These are phyloP conservation scores for Citrullus amarus DNA, from an alignment of 306 rosid genomes.

Conservation along the genomic window DNA sequence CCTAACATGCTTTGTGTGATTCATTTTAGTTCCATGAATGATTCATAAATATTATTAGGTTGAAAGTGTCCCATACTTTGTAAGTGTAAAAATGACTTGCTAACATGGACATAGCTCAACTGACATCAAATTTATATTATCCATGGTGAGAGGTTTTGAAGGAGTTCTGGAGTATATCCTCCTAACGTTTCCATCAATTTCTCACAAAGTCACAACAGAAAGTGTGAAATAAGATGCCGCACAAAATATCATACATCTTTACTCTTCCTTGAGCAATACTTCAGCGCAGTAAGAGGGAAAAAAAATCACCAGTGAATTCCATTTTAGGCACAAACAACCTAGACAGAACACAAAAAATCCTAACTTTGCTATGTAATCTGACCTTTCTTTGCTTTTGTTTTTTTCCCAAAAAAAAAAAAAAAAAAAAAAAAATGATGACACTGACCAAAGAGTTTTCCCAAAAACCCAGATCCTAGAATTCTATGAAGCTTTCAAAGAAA, in stretches of 20 bases:
- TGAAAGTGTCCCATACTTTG: too few relatives aligned
- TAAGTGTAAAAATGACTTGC: too few relatives aligned
- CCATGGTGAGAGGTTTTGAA: too few relatives aligned
- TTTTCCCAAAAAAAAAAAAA: background rate
- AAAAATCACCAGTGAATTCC: background rate
- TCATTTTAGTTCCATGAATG: too few relatives aligned
- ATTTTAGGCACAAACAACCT: background rate
- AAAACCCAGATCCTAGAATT: conserved; percentile 6
- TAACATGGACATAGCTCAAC: too few relatives aligned
- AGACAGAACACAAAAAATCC: background rate
- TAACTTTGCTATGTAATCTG: background rate
- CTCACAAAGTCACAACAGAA: background rate
- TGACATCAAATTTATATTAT: too few relatives aligned
- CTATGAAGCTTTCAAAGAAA: background rate
- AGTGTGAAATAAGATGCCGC: background rate
- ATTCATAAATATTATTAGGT: too few relatives aligned
- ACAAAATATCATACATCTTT: background rate
- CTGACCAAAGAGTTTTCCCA: background rate
- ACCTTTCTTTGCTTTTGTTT: background rate
- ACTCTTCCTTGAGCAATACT: background rate
- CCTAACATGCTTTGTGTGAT: too few relatives aligned
- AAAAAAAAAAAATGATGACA: too few relatives aligned
- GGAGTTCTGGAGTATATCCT: background rate
- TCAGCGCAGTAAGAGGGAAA: background rate
- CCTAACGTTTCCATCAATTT: background rate